phyloP scores from a whole-genome alignment of 306 rosid species.

The Rosa chinensis region DNA sequence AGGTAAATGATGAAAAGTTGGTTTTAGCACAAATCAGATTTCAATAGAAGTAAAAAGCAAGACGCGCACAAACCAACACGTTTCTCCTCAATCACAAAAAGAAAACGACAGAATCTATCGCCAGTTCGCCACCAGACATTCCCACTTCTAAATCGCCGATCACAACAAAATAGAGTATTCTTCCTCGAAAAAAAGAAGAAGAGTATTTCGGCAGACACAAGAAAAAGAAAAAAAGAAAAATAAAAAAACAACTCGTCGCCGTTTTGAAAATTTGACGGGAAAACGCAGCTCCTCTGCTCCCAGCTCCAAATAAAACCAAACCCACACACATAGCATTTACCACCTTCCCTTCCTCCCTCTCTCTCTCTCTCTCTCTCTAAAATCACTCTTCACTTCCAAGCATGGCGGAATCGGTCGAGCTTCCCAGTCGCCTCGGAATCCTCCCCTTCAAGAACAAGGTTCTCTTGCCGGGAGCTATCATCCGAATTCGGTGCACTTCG shows the following conservation, averaged over 20 bases:
- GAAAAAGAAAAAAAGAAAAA: neutral
- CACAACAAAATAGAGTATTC: neutral
- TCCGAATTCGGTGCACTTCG: slow-evolving; percentile 96
- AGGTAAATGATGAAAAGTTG: no score
- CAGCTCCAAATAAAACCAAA: neutral
- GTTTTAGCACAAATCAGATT: no score
- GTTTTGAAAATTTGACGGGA: slow-evolving; percentile 5
- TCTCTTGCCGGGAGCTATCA: slow-evolving; percentile 92
- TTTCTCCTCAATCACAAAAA: neutral
- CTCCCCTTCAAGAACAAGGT: slow-evolving; percentile 98
- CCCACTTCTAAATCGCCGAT: neutral
- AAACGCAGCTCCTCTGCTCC: neutral
- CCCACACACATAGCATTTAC: neutral
- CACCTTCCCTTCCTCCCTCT: neutral
- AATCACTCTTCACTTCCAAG: slow-evolving; percentile 24
- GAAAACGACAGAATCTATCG: neutral
- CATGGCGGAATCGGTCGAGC: slow-evolving; percentile 90
- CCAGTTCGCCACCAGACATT: neutral
- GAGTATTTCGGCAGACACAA: neutral
- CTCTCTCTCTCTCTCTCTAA: neutral
- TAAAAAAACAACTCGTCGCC: slow-evolving; percentile 12
- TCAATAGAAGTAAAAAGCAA: neutral
- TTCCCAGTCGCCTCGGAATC: slow-evolving; percentile 90
- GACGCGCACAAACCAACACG: neutral
- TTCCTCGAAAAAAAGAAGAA: neutral